Base-by-base conservation (phyloP, 2,329 filamentous ascomycete species). In the Huntiella moniliformis region DNA sequence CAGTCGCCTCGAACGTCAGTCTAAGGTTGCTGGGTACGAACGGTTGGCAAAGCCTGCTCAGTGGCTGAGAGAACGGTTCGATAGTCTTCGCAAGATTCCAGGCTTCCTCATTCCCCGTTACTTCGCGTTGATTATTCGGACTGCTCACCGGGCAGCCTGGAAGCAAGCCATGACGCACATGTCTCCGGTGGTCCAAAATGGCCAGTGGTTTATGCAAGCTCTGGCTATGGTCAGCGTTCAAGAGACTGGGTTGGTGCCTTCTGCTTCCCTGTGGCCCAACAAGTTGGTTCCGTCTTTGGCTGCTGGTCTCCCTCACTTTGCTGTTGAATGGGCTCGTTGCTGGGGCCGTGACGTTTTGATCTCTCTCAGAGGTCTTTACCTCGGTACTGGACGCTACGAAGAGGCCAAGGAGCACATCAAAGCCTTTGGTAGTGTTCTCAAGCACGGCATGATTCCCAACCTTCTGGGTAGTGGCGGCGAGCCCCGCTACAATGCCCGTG, bases 341-440 rank as follows among this genome's bases (percentile, higher is more conserved):
- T 98, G 91, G 91, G 91, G 92, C 5, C 79, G 91, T 47, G 91
- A 98, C 60, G 85, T 95, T 10, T 96, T 95, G 60, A 98, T 98
- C 52, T 91, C 91, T 11, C 74, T 94, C 36, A 80, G 91, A 43
- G 91, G 91, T 38, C 68, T 98, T n/a, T 84, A 83, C 53, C 73
- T 98, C 33, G 86, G 83, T 36, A 96, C 88, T 8, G 85, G 86
- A 2, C 79, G 91, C 6, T 94, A 82, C 55, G 74, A 72, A 2
- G 87, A 95, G 58, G 91, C 91, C 5, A 87, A 77, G 56, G 86
- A 96, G 59, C 92, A 98, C 56, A 94, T 98, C 49, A 67, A 85
- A 50, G 88, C 87, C 6, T 98, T 98, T 63, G 87, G 83, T 2
- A 94, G 86, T 58, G 87, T 98, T 8, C 66, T 98, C 53, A 98